These are phyloP conservation scores for Tulasnella sp. DNA, from an alignment of 768 basidiomycete species.

Conservation along the genomic window DNA sequence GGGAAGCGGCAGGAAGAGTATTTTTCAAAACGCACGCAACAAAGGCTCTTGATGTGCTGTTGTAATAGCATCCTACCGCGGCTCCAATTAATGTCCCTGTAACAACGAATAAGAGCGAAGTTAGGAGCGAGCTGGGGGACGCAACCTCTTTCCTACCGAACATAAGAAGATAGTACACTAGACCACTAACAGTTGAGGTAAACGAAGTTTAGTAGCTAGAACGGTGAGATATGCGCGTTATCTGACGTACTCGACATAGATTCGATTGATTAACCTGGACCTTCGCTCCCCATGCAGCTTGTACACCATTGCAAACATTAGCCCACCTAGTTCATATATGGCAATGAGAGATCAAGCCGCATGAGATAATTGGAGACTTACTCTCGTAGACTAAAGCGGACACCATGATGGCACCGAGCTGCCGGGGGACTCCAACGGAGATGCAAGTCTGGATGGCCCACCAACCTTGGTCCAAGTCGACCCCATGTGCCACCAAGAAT, in stretches of 20 bases:
- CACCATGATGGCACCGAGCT: conserved; percentile 4
- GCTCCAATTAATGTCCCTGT: neutral
- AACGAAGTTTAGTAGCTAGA: neutral
- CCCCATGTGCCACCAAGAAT: neutral
- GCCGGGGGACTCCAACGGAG: neutral
- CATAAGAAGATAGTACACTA: neutral
- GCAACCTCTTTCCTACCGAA: neutral
- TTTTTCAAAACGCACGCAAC: neutral
- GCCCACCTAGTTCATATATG: neutral
- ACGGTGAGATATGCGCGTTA: neutral
- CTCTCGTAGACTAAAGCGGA: neutral
- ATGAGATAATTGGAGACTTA: neutral
- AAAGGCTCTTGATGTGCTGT: neutral
- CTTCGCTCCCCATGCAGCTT: conserved; percentile 13
- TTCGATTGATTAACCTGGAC: neutral
- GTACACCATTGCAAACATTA: conserved; percentile 18
- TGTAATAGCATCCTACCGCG: neutral
- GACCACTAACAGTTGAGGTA: neutral
- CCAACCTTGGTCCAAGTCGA: neutral
- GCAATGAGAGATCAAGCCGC: neutral
- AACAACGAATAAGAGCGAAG: neutral
- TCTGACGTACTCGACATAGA: conserved; percentile 13
- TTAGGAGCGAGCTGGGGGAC: neutral
- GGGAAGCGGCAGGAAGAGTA: neutral
- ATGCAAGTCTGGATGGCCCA: neutral